Conservation (phyloP, 192 early-diverging fungal genomes). For the Rhizoclosmatium globosum region DNA sequence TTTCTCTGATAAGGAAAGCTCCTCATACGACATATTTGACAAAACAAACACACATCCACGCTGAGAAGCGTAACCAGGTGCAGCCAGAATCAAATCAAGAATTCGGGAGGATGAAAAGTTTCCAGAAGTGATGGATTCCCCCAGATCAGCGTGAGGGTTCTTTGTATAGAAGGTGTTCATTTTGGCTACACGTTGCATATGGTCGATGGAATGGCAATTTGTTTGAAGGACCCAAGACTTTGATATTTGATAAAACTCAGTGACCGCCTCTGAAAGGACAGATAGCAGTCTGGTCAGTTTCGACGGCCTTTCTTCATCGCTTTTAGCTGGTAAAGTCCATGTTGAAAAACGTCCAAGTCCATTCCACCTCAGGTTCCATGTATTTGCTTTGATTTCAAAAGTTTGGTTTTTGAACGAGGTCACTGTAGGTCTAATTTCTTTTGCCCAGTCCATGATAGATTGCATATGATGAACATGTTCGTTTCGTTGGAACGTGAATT, state of each 20-base stretch:
- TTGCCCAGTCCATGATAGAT: too few relatives aligned
- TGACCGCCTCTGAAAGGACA: not conserved
- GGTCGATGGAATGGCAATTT: conserved; percentile 8
- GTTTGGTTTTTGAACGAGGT: too few relatives aligned
- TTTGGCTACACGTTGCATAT: conserved; percentile 13
- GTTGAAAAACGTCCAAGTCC: too few relatives aligned
- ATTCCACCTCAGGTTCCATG: too few relatives aligned
- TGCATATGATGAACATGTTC: too few relatives aligned
- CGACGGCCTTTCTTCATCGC: not conserved
- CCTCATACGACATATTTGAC: conserved; percentile 2
- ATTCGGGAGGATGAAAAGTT: conserved; percentile 61
- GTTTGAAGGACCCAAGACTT: not conserved
- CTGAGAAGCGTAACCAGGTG: conserved; percentile 47
- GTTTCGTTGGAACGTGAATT: too few relatives aligned
- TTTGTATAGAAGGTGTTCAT: conserved; percentile 1
- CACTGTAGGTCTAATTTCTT: too few relatives aligned
- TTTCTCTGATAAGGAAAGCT: not conserved
- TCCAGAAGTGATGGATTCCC: conserved; percentile 67
- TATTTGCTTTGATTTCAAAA: too few relatives aligned
- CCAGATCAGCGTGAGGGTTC: conserved; percentile 66
- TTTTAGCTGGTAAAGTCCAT: too few relatives aligned
- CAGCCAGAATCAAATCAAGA: conserved; percentile 30
- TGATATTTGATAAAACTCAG: conserved; percentile 9
- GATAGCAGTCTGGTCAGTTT: not conserved
- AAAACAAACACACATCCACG: conserved; percentile 46